Percentiles rank a stretch among this genome's conserved stretches.
Conservation (phyloP, 164 flowering plant species). For the Vitis rotundifolia region DNA sequence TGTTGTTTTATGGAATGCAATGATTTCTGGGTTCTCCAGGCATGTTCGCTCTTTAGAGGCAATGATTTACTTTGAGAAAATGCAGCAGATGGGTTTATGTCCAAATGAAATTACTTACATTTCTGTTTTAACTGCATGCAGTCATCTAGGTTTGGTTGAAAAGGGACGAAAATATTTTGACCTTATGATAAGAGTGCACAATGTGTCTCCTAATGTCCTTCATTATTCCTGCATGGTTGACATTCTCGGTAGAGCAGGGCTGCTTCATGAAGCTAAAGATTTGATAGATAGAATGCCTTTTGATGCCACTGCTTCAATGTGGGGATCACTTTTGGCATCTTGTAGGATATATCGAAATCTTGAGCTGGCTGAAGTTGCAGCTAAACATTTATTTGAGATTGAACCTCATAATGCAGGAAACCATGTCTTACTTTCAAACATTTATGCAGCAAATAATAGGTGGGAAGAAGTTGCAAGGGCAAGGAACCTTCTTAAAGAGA, state of each 20-base stretch:
- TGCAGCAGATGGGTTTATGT: conserved; percentile 63
- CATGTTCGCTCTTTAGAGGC: conserved; percentile 63
- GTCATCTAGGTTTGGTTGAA: conserved; percentile 69
- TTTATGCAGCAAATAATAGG: conserved; percentile 64
- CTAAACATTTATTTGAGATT: conserved; percentile 56
- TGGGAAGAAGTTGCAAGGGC: conserved; percentile 68
- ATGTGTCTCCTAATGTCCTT: conserved; percentile 45
- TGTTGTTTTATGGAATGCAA: conserved; percentile 71
- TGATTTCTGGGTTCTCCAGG: conserved; percentile 84
- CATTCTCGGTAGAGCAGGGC: conserved; percentile 72
- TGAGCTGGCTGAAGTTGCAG: conserved; percentile 72
- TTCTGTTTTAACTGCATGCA: conserved; percentile 74
- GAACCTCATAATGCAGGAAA: conserved; percentile 81
- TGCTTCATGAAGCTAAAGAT: conserved; percentile 51
- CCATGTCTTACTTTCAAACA: conserved; percentile 70
- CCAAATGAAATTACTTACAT: conserved; percentile 75
- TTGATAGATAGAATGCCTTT: conserved; percentile 64
- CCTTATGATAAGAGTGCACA: conserved; percentile 44
- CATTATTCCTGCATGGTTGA: conserved; percentile 92
- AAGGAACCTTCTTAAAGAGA: conserved; percentile 64
- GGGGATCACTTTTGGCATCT: conserved; percentile 82
- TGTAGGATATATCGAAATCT: conserved; percentile 65
- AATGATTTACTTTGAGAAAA: conserved; percentile 76
- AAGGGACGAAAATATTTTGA: conserved; percentile 54
- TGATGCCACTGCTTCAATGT: conserved; percentile 69